Conservation (phyloP, 441 rosid species). For the Eutrema salsugineum region DNA sequence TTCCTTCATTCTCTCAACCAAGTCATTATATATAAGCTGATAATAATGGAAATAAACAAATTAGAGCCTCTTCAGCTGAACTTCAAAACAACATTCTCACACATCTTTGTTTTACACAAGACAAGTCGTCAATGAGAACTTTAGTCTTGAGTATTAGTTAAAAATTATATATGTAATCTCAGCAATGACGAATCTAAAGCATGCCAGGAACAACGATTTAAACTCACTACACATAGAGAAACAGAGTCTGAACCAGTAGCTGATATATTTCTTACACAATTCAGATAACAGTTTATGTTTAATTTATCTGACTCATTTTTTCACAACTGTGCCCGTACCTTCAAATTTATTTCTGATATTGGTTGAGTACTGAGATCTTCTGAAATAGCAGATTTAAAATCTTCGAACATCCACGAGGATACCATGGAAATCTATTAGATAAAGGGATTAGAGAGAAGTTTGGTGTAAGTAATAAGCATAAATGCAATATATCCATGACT, state of each 20-base stretch:
- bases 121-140: not conserved
- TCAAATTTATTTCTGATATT: constrained; percentile 71
- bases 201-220: constrained; percentile 5
- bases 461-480: not conserved
- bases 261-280: not conserved
- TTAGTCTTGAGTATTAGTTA: not conserved
- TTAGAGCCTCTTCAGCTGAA: not conserved
- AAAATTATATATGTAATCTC: not conserved
- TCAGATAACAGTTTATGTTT: not conserved
- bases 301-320: not conserved
- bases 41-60: constrained; percentile 14
- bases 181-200: not conserved
- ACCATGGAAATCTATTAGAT: constrained; percentile 51
- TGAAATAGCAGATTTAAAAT: constrained; percentile 63
- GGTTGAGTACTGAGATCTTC: constrained; percentile 48
- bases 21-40: constrained; percentile 85
- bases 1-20: constrained; percentile 84
- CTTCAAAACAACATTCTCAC: not conserved
- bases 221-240: not conserved
- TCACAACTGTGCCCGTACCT: constrained; percentile 42
- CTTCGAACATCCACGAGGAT: constrained; percentile 71
- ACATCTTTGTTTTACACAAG: not conserved
- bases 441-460: constrained; percentile 16
- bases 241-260: not conserved
- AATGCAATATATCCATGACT: constrained; percentile 12